Conservation (phyloP, 164 flowering plant genomes). For the Brasenia schreberi region DNA sequence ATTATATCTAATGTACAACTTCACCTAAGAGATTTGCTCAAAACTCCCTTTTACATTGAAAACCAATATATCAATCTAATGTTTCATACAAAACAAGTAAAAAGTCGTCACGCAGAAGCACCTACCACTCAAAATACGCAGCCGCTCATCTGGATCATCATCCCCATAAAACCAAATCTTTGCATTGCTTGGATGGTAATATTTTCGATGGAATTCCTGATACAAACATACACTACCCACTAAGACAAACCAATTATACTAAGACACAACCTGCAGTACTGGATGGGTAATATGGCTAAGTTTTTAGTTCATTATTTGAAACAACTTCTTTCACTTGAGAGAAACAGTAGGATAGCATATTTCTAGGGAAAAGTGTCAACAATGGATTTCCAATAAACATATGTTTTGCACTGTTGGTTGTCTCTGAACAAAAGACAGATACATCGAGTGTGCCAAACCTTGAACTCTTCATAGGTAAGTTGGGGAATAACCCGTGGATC, state of each 20-base stretch:
- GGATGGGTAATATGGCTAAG: too few relatives aligned
- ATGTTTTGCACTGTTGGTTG: background rate
- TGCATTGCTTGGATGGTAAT: conserved; percentile 96
- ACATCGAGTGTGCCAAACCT: conserved; percentile 34
- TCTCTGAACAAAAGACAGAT: background rate
- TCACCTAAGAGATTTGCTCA: too few relatives aligned
- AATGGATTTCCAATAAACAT: too few relatives aligned
- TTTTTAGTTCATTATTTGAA: too few relatives aligned
- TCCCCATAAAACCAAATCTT: conserved; percentile 99
- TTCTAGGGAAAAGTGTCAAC: too few relatives aligned
- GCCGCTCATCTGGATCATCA: conserved; percentile 81
- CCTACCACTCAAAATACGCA: conserved; percentile 82
- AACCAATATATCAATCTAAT: too few relatives aligned
- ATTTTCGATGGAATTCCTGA: conserved; percentile 88
- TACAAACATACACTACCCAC: background rate
- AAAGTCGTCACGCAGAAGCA: background rate
- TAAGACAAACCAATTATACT: too few relatives aligned
- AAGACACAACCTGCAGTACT: too few relatives aligned
- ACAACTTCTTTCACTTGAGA: too few relatives aligned
- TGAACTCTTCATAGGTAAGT: conserved; percentile 85
- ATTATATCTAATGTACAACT: too few relatives aligned
- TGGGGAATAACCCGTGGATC: conserved; percentile 92
- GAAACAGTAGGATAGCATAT: too few relatives aligned
- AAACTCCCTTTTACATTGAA: too few relatives aligned
- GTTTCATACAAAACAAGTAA: background rate